phyloP scores from a whole-genome alignment of 164 flowering plant species.

The Kalanchoe fedtschenkoi region DNA sequence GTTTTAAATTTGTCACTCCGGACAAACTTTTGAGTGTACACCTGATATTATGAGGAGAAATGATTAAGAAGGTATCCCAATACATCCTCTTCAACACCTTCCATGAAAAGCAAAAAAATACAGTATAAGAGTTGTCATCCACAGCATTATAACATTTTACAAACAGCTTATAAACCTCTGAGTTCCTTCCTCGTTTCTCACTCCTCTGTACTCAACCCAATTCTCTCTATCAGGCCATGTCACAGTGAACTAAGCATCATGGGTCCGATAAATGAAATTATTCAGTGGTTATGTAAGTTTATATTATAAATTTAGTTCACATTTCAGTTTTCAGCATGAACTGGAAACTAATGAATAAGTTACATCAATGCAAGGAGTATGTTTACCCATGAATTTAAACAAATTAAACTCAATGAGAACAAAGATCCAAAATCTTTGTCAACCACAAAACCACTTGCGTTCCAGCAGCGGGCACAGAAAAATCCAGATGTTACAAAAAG shows the following conservation, averaged over 20 bases:
- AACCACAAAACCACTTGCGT: neutral
- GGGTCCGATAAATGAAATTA: neutral
- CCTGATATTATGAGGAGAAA: conserved; percentile 28
- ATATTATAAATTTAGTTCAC: no score
- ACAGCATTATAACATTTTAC: neutral
- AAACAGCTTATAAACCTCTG: neutral
- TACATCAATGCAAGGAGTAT: no score
- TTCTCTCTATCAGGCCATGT: neutral
- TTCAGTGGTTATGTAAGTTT: no score
- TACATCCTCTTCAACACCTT: neutral
- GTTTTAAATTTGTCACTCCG: conserved; percentile 83
- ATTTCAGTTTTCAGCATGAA: neutral
- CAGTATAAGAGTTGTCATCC: neutral
- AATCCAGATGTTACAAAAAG: neutral
- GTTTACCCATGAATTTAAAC: neutral
- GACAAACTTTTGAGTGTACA: conserved; percentile 34
- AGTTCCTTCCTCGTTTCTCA: no score
- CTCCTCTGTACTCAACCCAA: no score
- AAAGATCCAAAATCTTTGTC: neutral
- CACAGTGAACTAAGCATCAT: neutral
- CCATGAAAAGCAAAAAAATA: neutral
- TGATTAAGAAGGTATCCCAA: no score
- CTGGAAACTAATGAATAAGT: neutral
- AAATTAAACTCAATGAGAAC: neutral
- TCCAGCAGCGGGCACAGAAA: neutral